Percentiles rank a stretch among this genome's conserved stretches.
These are phyloP conservation scores for Pythium phragmiticola DNA, from an alignment of 352 stramenopile species.

Conservation along the genomic window DNA sequence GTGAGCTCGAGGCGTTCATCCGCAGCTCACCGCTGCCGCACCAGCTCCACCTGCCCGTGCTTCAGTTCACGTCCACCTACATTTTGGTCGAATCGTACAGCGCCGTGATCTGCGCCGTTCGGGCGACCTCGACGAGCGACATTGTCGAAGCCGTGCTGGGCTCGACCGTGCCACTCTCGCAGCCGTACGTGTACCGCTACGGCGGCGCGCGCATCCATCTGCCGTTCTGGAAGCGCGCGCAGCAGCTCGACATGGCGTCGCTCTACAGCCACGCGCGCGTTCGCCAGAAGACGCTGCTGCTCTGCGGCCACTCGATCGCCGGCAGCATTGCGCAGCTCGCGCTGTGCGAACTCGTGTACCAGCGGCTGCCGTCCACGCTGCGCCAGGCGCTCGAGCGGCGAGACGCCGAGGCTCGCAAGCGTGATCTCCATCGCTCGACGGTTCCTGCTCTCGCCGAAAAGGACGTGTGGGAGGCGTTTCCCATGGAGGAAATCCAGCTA, in stretches of 20 bases:
- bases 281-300: slow-evolving; percentile 59
- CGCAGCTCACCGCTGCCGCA: slow-evolving; percentile 70
- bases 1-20: slow-evolving; percentile 54
- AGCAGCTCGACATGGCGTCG: slow-evolving; percentile 52
- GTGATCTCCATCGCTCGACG: slow-evolving; percentile 18
- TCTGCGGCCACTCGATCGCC: slow-evolving; percentile 83
- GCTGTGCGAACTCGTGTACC: slow-evolving; percentile 74
- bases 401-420: slow-evolving; percentile 50
- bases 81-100: slow-evolving; percentile 63
- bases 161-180: slow-evolving; percentile 58
- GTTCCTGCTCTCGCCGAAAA: neutral
- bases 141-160: slow-evolving; percentile 68
- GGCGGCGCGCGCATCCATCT: slow-evolving; percentile 71
- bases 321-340: slow-evolving; percentile 81
- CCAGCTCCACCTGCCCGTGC: slow-evolving; percentile 49
- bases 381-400: slow-evolving; percentile 56
- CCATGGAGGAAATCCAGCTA: slow-evolving; percentile 27
- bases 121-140: slow-evolving; percentile 54
- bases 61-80: slow-evolving; percentile 51
- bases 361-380: slow-evolving; percentile 49
- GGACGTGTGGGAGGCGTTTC: slow-evolving; percentile 24
- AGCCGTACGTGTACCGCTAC: slow-evolving; percentile 71
- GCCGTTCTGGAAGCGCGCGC: slow-evolving; percentile 72
- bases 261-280: slow-evolving; percentile 48
- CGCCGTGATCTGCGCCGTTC: slow-evolving; percentile 65